Base-by-base conservation (phyloP, 2,329 filamentous ascomycete genomes). In the Raffaelea deltoideospora region DNA sequence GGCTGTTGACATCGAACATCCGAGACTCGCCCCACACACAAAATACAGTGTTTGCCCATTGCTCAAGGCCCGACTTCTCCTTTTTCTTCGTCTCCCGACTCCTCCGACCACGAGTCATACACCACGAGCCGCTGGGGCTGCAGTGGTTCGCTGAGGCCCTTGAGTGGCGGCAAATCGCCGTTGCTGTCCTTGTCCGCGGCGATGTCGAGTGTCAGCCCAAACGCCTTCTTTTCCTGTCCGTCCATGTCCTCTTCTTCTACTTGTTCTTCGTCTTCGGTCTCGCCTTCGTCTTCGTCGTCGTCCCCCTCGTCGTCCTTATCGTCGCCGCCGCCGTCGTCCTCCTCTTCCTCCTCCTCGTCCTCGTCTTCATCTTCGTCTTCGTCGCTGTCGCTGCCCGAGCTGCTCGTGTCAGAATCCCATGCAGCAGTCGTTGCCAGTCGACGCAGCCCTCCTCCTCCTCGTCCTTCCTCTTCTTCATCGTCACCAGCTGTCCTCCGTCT, bases 61-160 rank as follows among this genome's bases (percentile, higher is more conserved):
- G n/a, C n/a, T n/a, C n/a, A n/a, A n/a, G n/a, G n/a, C n/a, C n/a
- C n/a, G n/a, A n/a, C n/a, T n/a, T n/a, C n/a, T n/a, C n/a, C n/a
- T n/a, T 30, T 11, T 18, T 31, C 4, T 13, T 41, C 43, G 4
- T 39, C 35, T 14, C 31, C 41, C 1, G 43, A 45, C 3, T 37
- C 45, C 31, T 47, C 45, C 2, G 45, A 47, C 44, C 44, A 47
- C 10, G 45, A 47, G 18, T 46, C 45, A 36, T 47, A 47, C 18
- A 45, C 45, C 22, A 47, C 45, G 24, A 47, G 36, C 10, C 27
- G 23, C 18, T 4, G 13, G n/a, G n/a, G n/a, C n/a, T n/a, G n/a
- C n/a, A n/a, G n/a, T n/a, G n/a, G n/a, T n/a, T n/a, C 29, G 10
- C 15, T 17, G 23, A 27, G n/a, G 6, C n/a, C 27, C 19, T 19